Conservation (phyloP, 306 rosid species). For the Sicyos baderoa region DNA sequence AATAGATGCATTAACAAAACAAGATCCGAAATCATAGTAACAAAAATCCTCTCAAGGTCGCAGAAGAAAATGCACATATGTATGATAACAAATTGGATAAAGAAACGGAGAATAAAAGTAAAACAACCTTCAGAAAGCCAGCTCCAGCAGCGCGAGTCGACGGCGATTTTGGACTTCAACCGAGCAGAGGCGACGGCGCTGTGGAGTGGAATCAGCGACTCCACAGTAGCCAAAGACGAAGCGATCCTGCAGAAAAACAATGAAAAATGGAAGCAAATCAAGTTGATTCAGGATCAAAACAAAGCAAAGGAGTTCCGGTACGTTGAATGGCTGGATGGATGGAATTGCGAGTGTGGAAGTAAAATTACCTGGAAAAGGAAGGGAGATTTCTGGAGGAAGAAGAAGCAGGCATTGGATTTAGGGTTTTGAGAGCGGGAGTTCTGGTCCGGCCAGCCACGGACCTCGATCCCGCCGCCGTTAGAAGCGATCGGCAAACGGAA, state of each 20-base stretch:
- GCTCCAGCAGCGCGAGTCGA: constrained; percentile 73
- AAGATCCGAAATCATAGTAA: not conserved
- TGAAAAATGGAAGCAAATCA: not conserved
- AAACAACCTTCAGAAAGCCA: constrained; percentile 63
- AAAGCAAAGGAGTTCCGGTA: not conserved
- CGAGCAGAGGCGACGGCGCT: constrained; percentile 77
- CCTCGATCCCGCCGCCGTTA: constrained; percentile 43
- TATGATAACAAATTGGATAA: not conserved
- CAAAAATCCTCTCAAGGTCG: not conserved
- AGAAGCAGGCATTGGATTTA: constrained; percentile 26
- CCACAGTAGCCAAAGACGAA: constrained; percentile 53
- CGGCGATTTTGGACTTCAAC: constrained; percentile 69
- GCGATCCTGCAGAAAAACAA: constrained; percentile 36
- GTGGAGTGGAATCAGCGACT: constrained; percentile 81
- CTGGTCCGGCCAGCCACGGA: constrained; percentile 47
- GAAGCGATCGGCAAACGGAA: constrained; percentile 50
- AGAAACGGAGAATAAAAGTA: not conserved
- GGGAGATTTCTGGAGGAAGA: constrained; percentile 27
- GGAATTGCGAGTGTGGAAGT: not conserved
- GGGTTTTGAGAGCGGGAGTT: constrained; percentile 29
- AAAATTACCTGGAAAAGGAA: constrained; percentile 46
- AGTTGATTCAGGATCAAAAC: too few species aligned
- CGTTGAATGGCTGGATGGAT: not conserved
- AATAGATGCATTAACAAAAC: not conserved
- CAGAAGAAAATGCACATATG: not conserved